phyloP scores from a whole-genome alignment of 1,284 basidiomycete species.

The Tylopilus sp. region DNA sequence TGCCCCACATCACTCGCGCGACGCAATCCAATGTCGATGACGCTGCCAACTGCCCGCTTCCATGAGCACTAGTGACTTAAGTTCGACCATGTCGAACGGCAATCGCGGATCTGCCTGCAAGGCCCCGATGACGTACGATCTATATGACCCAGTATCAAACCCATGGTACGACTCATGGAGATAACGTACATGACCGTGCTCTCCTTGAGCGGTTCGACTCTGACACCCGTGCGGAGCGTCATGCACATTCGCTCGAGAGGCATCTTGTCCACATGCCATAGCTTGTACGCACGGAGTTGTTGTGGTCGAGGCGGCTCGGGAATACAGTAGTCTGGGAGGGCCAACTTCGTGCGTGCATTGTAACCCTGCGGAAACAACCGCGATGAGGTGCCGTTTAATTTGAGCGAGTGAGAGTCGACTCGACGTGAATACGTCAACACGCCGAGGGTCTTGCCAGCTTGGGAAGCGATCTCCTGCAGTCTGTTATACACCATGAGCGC shows the following conservation, averaged over 20 bases:
- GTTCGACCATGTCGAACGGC: conserved; percentile 36
- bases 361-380: background rate
- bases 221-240: conserved; percentile 35
- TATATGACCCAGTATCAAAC: conserved; percentile 14
- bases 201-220: conserved; percentile 46
- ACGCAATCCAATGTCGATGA: conserved; percentile 38
- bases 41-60: conserved; percentile 42
- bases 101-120: conserved; percentile 40
- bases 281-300: conserved; percentile 52
- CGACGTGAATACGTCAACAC: conserved; percentile 31
- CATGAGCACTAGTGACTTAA: conserved; percentile 39
- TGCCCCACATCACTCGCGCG: conserved; percentile 14
- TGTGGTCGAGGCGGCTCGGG: conserved; percentile 39
- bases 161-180: background rate
- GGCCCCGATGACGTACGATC: conserved; percentile 45
- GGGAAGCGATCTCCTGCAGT: conserved; percentile 38
- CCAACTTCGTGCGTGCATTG: background rate
- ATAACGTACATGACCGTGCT: conserved; percentile 53
- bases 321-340: conserved; percentile 28
- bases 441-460: conserved; percentile 28
- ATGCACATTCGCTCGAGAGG: conserved; percentile 47
- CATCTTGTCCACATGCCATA: conserved; percentile 48
- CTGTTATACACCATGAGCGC: conserved; percentile 46
- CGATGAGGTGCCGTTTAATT: background rate
- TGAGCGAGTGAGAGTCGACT: conserved; percentile 19